Evolutionary conservation across 768 basidiomycete genomes (phyloP), one percentile per base, ranked within the genome.

Genomic region (Hemileccinum rubropunctum): DNA sequence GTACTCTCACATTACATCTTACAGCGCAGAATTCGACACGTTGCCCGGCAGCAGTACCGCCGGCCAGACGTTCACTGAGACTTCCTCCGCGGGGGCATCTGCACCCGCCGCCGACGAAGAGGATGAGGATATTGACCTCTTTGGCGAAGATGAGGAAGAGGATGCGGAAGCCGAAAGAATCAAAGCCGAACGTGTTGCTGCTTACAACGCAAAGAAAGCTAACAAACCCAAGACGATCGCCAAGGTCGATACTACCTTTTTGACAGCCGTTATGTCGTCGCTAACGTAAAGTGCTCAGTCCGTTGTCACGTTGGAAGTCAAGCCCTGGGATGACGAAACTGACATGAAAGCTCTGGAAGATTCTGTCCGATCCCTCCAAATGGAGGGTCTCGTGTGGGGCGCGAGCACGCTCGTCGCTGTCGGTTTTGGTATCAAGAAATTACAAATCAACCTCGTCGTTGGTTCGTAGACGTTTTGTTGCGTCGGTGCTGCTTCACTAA

Each of bases 291-390:
- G 32, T 14, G n/a, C n/a, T 51, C 70, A 98, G 93, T 98, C 97
- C 58, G 84, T 99, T 54, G 97, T 99, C 44, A 99, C 95, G 41
- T 75, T 98, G 60, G 95, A 98, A 59, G 94, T 99, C 55, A 99
- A 99, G 75, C 95, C 95, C 35, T 97, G 94, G 95, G 95, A 98
- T 69, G 95, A 98, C 66, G 94, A 97, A 76, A 99, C 97, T 44
- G 92, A 98, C 72, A 95, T 99, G 95, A 79, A 65, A 38, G 88
- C 76, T 44, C 77, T 98, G 60, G 95, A 98, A 72, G 70, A 76
- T 14, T 63, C 79, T 36, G 95, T 98, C 47, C 84, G 97, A 52
- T 84, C 91, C 18, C 84, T 98, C 61, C 81, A 90, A 70, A 74
- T 82, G 75, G 86, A 88, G 35, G 97, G 97, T 65, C 87, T 99